Evolutionary conservation across 176 grass and related monocot genomes (phyloP), one percentile per base, ranked within the genome.

Genomic region (Elaeis guineensis): DNA sequence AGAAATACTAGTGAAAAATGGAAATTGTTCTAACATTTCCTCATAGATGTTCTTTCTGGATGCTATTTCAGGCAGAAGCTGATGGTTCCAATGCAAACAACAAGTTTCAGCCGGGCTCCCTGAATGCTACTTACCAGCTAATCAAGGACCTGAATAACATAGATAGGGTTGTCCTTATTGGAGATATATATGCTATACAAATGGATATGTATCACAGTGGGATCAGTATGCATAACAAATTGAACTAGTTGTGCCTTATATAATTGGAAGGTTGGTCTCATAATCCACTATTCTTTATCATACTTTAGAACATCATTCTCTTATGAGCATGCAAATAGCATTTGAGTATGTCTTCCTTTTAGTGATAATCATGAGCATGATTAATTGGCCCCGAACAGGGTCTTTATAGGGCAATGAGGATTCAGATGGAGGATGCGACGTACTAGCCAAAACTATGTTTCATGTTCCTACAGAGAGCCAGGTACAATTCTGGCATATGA

Each of bases 141-240:
- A 73, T 75, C 24, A 96, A 72, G 74, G 92, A 96, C 72, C 57
- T 96, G 57, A 80, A 82, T 48, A 96, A 90, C 54, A 82, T 96
- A 35, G 92, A 90, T 51, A 80, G 90, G 66, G 80, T 96, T 77
- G 63, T 96, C 52, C 83, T 90, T 68, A 90, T 85, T 66, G 92
- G 92, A 58, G 92, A n/a, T n/a, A 96, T 50, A 72, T 90, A 61
- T 44, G 57, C 17, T 96, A 96, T 55, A 83, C 91, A 24, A 90
- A 77, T 85, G 92, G 92, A 26, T 96, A 96, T 70, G 62, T 96
- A 15, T 96, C 86, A 64, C 92, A 96, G 30, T 96, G 92, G 86
- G 92, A 96, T 82, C 86, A 96, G 74, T 96, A 90, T 59, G 90
- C 86, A 8, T 83, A 80, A 72, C 92, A 90, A 61, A 69, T 90